Evolutionary conservation across 345 rosid genomes (phyloP), one percentile per base, ranked within the genome.

Genomic region (Eucalyptus pumila): DNA sequence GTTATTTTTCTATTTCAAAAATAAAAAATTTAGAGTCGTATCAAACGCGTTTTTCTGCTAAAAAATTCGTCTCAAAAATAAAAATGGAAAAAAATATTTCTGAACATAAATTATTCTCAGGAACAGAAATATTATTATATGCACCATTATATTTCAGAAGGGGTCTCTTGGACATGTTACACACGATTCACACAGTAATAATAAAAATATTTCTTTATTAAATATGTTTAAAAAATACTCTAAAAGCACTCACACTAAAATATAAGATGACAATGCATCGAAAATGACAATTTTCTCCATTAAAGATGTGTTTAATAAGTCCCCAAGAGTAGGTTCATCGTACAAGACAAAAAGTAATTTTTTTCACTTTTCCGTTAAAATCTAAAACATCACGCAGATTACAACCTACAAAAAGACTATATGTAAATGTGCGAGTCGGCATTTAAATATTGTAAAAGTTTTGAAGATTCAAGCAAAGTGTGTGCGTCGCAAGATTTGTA

Each of bases 41-140:
- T 10, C 62, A 56, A 56, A 21, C 3, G 1, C 1, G 0, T 56
- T 56, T 27, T 56, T 56, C 3, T 23, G 1, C 13, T 23, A 1
- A 56, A 56, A 56, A 5, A 2, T 1, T 9, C 30, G 0, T 24
- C 13, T 24, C 5, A 21, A 23, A 24, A 56, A 56, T 56, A 56
- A 24, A 56, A 56, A 9, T 9, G 12, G 2, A 24, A 56, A 52
- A 23, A 56, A 23, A 23, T 6, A 51, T 23, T 23, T 23, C 0
- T 56, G 2, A 56, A 56, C 1, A 56, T 56, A 56, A 56, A 56
- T 56, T 24, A 1, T 56, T 24, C 30, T 24, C 6, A 2, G 3
- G 27, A 56, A 56, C 1, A 56, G 0, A 56, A 56, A 56, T 24
- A 1, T 56, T 9, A 56, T 3, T 24, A 56, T 9, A 56, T 56